Evolutionary conservation across 202 grass and related monocot genomes (phyloP), one percentile per base, ranked within the genome.

Genomic region (Setaria italica): DNA sequence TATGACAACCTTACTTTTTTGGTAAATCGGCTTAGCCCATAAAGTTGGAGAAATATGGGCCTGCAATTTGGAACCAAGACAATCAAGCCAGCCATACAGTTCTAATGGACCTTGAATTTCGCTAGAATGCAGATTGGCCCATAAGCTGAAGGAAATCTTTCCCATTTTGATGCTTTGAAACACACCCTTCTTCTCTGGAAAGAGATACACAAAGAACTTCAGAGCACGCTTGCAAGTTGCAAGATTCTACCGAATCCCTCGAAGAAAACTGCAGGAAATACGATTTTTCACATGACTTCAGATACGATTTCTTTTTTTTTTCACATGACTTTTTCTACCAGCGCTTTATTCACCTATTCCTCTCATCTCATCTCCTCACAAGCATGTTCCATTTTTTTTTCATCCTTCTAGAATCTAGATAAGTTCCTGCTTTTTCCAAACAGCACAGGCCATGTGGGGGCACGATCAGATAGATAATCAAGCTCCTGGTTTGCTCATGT

Each of bases 271-370:
- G 25, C 34, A 49, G 4, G 45, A 64, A 63, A 42, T 33, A 59
- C 16, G 25, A 41, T 57, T 66, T 46, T 20, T 20, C 41, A 67
- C 49, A 41, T 41, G 39, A 41, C 39, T 41, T 41, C 39, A 41
- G 39, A 6, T 41, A 41, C 39, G 39, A 6, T 41, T 41, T 41
- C 34, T 35, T 35, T 35, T 3, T 41, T 41, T 41, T 41, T 41
- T 41, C 5, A 41, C 39, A 57, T 75, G 49, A n/a, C 48, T 85
- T 84, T 80, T 80, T 60, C 60, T 51, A 49, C 42, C 42, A 0
- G 29, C 76, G 51, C 69, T 72, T 71, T 9, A 25, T 80, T 41
- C 59, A 72, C 7, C 48, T 73, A 35, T 90, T 73, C 60, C 43
- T 70, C 34, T 46, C 15, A 33, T 60, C 15, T 74, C 33, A 48